Evolutionary conservation across 306 rosid genomes (phyloP), one percentile per base, ranked within the genome.

Genomic region (Urtica urens): DNA sequence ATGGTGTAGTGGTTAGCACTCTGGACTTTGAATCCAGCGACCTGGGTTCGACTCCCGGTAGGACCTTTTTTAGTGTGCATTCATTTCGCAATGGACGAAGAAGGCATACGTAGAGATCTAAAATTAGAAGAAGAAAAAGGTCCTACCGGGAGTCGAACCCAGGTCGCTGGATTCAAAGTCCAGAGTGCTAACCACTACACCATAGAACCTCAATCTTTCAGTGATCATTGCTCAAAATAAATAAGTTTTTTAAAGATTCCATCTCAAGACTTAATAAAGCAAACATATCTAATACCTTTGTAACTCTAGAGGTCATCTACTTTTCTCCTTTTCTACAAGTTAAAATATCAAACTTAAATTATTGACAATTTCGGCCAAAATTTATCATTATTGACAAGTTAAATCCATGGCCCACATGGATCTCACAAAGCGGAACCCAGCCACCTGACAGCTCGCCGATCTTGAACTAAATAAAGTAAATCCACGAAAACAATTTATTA

Each of bases 171-270:
- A 79, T 75, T 79, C 82, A 72, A 75, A 75, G 79, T 66, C 82
- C 82, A 75, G 87, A 75, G 79, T 79, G 82, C 82, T 75, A 79
- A 79, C 82, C 87, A 79, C 82, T 79, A 75, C 82, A 75, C 87
- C 83, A 77, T 72, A 72, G 78, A 72, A 46, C 51, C 50, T 9
- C n/a, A n/a, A n/a, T n/a, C n/a, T n/a, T n/a, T n/a, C n/a, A n/a
- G n/a, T n/a, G n/a, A n/a, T n/a, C n/a, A n/a, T n/a, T n/a, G n/a
- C n/a, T n/a, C n/a, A n/a, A n/a, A n/a, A n/a, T n/a, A n/a, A n/a
- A n/a, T n/a, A n/a, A n/a, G n/a, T n/a, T n/a, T n/a, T n/a, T n/a
- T n/a, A n/a, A n/a, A n/a, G n/a, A n/a, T n/a, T n/a, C n/a, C n/a
- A n/a, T n/a, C n/a, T n/a, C n/a, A n/a, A n/a, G n/a, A n/a, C n/a